Evolutionary conservation across 495 filamentous ascomycete genomes (phyloP), one percentile per base, ranked within the genome.

Genomic region (Aspergillus olivimuriae): DNA sequence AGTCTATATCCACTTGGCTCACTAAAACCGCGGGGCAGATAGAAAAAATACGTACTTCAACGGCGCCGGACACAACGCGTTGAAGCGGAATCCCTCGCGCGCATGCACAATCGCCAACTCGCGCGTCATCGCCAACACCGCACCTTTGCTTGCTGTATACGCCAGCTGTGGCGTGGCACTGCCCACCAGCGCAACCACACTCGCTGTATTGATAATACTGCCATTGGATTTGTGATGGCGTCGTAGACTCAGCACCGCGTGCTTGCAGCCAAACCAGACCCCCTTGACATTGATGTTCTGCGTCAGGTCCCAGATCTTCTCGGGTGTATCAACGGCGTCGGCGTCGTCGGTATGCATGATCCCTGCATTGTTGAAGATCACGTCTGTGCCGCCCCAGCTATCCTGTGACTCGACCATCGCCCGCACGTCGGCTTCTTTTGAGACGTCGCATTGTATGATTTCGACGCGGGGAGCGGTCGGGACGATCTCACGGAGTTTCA

Each of bases 291-390:
- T 98, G 73, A 97, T 92, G 47, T 75, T 77, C 43, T 92, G 87
- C 4, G 92, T 98, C 43, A 90, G 67, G 56, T 98, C 89, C 92
- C 92, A 98, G 68, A 98, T 89, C 41, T 77, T 79, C 67, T 96
- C 89, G 10, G 86, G 80, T 1, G 89, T 95, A n/a, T n/a, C n/a
- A n/a, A n/a, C n/a, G n/a, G n/a, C n/a, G 44, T 80, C 89, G 47
- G 78, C 84, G 61, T 98, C 92, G 41, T 84, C 73, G 22, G 75
- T 77, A 62, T 96, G 89, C 92, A 98, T 98, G 59, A 98, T 98
- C n/a, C 92, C 92, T 0, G 92, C 92, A 59, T 98, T 98, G 77
- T 98, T 98, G 80, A 95, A 98, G 48, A 98, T 86, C 51, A 96
- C 74, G 61, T 98, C 92, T 0, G 87, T 68, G 14, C 92, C 92